phyloP scores from a whole-genome alignment of 345 rosid species.

The Populus nigra region DNA sequence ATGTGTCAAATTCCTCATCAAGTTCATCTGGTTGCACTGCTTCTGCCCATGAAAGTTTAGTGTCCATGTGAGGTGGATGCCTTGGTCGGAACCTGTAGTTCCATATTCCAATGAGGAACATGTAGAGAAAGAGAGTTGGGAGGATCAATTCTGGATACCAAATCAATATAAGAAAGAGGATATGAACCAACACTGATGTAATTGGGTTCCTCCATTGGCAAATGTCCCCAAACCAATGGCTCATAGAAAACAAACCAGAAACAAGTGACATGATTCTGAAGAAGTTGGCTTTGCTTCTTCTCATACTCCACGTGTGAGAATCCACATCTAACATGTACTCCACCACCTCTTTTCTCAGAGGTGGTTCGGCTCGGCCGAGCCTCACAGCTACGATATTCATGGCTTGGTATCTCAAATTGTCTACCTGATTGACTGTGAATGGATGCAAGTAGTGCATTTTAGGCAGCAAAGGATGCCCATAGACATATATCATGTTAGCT shows the following conservation, averaged over 20 bases:
- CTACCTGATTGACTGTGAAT: conserved; percentile 76
- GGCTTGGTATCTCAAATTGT: conserved; percentile 68
- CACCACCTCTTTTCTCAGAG: conserved; percentile 75
- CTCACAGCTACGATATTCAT: conserved; percentile 70
- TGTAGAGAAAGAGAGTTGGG: conserved; percentile 68
- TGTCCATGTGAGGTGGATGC: neutral
- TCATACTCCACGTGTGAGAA: conserved; percentile 87
- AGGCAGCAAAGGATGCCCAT: conserved; percentile 70
- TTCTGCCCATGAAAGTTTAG: neutral
- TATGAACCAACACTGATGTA: conserved; percentile 62
- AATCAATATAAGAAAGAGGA: conserved; percentile 59
- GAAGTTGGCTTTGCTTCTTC: conserved; percentile 89
- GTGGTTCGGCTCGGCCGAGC: conserved; percentile 84
- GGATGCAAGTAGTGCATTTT: conserved; percentile 86
- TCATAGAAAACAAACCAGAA: conserved; percentile 45
- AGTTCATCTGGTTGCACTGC: conserved; percentile 60
- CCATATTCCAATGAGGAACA: conserved; percentile 76
- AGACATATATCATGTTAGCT: conserved; percentile 55
- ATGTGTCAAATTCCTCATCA: conserved; percentile 79
- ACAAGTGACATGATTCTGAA: conserved; percentile 68
- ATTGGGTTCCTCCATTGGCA: conserved; percentile 67
- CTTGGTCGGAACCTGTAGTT: conserved; percentile 54
- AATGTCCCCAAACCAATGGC: conserved; percentile 58
- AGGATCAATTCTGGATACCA: conserved; percentile 74
- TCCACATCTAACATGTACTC: conserved; percentile 89